Evolutionary conservation across 2,329 filamentous ascomycete species (phyloP).

Genomic region (Monilinia fructigena): DNA sequence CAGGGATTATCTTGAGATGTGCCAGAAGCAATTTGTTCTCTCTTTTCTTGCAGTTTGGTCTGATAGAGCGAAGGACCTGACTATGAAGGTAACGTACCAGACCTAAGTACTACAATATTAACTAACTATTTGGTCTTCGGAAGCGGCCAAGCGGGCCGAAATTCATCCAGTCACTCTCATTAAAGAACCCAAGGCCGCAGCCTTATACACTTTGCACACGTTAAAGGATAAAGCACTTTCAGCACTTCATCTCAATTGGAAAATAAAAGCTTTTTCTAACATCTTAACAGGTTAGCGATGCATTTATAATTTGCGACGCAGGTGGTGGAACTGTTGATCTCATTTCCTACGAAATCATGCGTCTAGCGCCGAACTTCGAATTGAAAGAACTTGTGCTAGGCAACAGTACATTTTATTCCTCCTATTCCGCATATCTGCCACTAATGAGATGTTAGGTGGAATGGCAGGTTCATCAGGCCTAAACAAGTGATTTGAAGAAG

Average conservation of each 20-base stretch:
- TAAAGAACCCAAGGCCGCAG: slow-evolving; percentile 31
- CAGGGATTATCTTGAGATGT: slow-evolving; percentile 45
- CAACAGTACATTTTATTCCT: too few relatives aligned
- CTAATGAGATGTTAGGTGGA: slow-evolving; percentile 24
- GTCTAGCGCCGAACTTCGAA: slow-evolving; percentile 28
- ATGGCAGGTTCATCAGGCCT: slow-evolving; percentile 37
- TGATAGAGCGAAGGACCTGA: slow-evolving; percentile 53
- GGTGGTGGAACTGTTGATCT: slow-evolving; percentile 42
- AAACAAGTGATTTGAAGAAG: slow-evolving; percentile 35
- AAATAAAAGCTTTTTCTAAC: too few relatives aligned
- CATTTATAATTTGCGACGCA: slow-evolving; percentile 40
- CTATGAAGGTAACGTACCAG: slow-evolving; percentile 28
- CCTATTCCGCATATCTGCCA: too few relatives aligned
- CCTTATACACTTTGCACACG: slow-evolving; percentile 26
- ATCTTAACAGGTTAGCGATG: slow-evolving; percentile 30
- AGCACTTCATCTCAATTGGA: too few relatives aligned
- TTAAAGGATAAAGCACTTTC: slow-evolving; percentile 17
- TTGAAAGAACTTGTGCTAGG: slow-evolving; percentile 36
- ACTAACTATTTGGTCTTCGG: too few relatives aligned
- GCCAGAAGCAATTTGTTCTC: slow-evolving; percentile 53
- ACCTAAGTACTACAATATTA: too few relatives aligned
- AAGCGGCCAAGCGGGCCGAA: slow-evolving; percentile 25
- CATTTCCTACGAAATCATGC: slow-evolving; percentile 37
- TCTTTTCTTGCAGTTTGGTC: slow-evolving; percentile 61
- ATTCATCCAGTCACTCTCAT: slow-evolving; percentile 22